Percentiles rank a stretch among this genome's conserved stretches.
Conservation (phyloP, 495 filamentous ascomycete species). For the Xeromyces bisporus region DNA sequence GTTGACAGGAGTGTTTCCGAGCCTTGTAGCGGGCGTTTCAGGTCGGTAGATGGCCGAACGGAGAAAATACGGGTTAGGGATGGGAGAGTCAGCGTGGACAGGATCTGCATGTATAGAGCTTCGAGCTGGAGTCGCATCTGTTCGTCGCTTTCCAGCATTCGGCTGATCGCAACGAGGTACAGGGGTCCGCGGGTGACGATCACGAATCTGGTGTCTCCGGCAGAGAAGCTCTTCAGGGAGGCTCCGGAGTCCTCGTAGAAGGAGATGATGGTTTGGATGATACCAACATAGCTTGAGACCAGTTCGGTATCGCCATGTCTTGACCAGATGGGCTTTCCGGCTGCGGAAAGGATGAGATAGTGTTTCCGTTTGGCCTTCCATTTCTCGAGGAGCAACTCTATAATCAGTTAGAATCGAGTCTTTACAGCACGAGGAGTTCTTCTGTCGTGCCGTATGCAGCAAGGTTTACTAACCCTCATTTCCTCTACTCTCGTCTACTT, state of each 20-base stretch:
- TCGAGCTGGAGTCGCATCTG: conserved; percentile 82
- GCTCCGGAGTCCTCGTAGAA: conserved; percentile 76
- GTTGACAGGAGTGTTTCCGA: conserved; percentile 85
- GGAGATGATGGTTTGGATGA: conserved; percentile 93
- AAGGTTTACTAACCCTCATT: conserved; percentile 43
- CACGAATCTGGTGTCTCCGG: conserved; percentile 70
- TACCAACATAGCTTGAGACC: conserved; percentile 85
- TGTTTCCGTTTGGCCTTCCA: conserved; percentile 91
- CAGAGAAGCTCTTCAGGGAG: conserved; percentile 62
- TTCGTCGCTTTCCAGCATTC: conserved; percentile 72
- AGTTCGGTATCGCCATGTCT: conserved; percentile 79
- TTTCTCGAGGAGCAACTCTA: conserved; percentile 46
- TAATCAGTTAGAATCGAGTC: conserved; percentile 1
- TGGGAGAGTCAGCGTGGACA: conserved; percentile 85
- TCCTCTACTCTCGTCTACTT: conserved; percentile 37
- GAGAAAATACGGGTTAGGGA: conserved; percentile 79
- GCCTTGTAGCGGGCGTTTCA: conserved; percentile 82
- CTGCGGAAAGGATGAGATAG: conserved; percentile 87
- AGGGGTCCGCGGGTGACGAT: conserved; percentile 68
- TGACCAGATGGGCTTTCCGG: conserved; percentile 96
- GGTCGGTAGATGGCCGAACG: conserved; percentile 75
- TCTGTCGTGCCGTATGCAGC: too few relatives aligned
- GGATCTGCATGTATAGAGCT: conserved; percentile 91
- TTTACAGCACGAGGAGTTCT: not conserved
- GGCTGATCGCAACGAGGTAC: conserved; percentile 85